Conservation (phyloP, 2,329 filamentous ascomycete species). For the Microsporum canis region DNA sequence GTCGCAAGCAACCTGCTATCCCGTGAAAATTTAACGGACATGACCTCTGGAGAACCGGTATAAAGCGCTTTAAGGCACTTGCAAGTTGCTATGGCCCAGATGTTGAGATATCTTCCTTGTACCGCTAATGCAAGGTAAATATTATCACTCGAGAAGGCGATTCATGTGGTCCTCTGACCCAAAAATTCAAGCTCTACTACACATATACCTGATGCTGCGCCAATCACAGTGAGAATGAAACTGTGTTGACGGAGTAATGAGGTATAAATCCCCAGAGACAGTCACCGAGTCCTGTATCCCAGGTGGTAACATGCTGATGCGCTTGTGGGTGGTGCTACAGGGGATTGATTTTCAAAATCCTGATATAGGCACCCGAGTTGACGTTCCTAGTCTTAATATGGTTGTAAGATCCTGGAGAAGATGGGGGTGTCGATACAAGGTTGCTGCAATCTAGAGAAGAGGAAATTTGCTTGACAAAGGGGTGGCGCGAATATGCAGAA, state of each 20-base stretch:
- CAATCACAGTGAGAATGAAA: background rate
- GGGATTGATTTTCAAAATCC: background rate
- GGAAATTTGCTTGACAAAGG: background rate
- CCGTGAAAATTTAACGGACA: slow-evolving; percentile 1
- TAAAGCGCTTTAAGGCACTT: slow-evolving; percentile 9
- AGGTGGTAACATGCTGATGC: background rate
- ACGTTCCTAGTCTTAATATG: background rate
- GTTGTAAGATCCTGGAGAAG: background rate
- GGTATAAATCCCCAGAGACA: background rate
- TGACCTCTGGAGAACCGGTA: slow-evolving; percentile 12
- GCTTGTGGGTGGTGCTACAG: background rate
- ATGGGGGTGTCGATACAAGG: background rate
- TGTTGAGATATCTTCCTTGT: background rate
- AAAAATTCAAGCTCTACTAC: background rate
- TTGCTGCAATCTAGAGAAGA: background rate
- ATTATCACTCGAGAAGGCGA: background rate
- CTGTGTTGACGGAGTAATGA: background rate
- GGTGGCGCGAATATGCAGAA: background rate
- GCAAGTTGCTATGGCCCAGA: slow-evolving; percentile 4
- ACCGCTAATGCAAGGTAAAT: background rate
- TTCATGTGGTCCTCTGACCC: background rate
- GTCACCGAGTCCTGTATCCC: background rate
- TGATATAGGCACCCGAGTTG: background rate
- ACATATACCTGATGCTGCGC: background rate
- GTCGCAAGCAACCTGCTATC: slow-evolving; percentile 5